Base-by-base conservation (phyloP, 1,139 yeast species). In the Yamadazyma mexicana region DNA sequence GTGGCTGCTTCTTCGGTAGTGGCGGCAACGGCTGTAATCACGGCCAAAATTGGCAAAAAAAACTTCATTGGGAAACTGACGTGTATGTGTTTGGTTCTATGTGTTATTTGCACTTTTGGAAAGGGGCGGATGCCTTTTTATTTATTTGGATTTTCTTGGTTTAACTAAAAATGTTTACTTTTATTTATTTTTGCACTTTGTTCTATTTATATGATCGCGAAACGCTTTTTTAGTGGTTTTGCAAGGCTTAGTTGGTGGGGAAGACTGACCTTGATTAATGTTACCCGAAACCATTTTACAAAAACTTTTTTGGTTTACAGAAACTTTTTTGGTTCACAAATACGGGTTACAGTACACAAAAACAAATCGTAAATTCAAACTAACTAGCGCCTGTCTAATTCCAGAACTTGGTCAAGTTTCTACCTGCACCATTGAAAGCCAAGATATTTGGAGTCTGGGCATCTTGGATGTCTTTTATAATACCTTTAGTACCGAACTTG, bases 391-490 rank as follows among this genome's bases (percentile, higher is more conserved):
- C 10, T 9, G 12, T 11, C 29, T 26, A 26, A 3, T 33, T 66
- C 94, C 95, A 87, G 79, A 87, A 85, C 38, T 72, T 76, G 44
- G 81, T 71, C 62, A 87, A 66, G 65, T 84, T 84, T 62, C 81
- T 80, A 53, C 96, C 96, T 49, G 83, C 97, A 66, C 98, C 98
- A 62, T 92, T 92, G 77, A 72, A 92, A 40, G 91, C 91, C 66
- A 92, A 79, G 46, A 84, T 67, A 69, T 92, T 92, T 54, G 96
- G 96, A 40, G 98, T 87, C 44, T 81, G 91, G 17, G 40, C 38
- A 24, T 66, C 76, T 50, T 95, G 94, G 50, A 91, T 70, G 55
- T 85, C 95, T 39, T 75, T 55, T 57, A 92, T 73, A 34, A 74
- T 71, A 50, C 75, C 79, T 58, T 79, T 74, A 35, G 97, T 83